Evolutionary conservation across 2,329 filamentous ascomycete species (phyloP).

Genomic region (Phoma sp.): DNA sequence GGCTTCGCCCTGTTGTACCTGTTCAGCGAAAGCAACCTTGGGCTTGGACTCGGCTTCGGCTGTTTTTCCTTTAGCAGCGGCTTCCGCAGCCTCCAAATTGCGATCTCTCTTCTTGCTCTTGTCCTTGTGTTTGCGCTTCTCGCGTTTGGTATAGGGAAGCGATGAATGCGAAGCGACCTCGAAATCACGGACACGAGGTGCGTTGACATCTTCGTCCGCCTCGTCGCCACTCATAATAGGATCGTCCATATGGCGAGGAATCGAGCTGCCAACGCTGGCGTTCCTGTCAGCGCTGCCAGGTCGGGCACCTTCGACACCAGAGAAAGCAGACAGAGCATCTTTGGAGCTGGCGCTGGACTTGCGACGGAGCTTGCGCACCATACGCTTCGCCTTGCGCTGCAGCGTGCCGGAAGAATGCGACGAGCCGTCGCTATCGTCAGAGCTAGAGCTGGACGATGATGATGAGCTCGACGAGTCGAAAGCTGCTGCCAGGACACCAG

Average conservation of each 20-base stretch:
- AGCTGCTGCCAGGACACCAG: conserved; percentile 81
- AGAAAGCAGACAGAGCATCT: conserved; percentile 59
- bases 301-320: conserved; percentile 46
- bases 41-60: conserved; percentile 13
- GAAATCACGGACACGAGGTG: conserved; percentile 57
- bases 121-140: conserved; percentile 49
- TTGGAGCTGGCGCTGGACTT: conserved; percentile 78
- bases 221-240: conserved; percentile 60
- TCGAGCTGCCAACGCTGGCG: conserved; percentile 20
- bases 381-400: conserved; percentile 75
- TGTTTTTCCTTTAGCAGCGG: conserved; percentile 35
- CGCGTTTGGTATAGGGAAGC: conserved; percentile 44
- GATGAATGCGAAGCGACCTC: conserved; percentile 47
- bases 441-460: conserved; percentile 48
- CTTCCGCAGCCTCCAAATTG: conserved; percentile 41
- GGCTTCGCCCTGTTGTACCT: conserved; percentile 34
- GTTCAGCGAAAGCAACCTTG: conserved; percentile 51
- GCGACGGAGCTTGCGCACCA: conserved; percentile 73
- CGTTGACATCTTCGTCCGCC: conserved; percentile 56
- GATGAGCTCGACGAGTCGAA: conserved; percentile 73
- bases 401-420: conserved; percentile 72
- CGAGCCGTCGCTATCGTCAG: conserved; percentile 71
- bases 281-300: conserved; percentile 31
- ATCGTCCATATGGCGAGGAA: conserved; percentile 46
- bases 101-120: conserved; percentile 55